Evolutionary conservation across 2,329 filamentous ascomycete genomes (phyloP).

Genomic region (Paracoccidioides brasiliensis): DNA sequence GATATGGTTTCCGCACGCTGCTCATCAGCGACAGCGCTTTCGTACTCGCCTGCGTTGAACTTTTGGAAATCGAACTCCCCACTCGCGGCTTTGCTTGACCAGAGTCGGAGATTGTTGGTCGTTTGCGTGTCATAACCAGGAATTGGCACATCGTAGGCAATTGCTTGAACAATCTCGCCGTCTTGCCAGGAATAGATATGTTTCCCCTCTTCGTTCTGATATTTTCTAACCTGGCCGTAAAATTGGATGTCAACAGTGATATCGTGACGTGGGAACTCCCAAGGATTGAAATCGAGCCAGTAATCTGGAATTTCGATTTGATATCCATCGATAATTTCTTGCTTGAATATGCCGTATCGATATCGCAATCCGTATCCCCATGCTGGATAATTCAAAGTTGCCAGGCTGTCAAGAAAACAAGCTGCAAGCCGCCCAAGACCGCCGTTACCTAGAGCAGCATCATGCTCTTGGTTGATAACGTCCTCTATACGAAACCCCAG

Average conservation of each 20-base stretch:
- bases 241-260: constrained; percentile 96
- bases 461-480: constrained; percentile 85
- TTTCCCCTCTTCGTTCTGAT: constrained; percentile 62
- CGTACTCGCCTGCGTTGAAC: constrained; percentile 97
- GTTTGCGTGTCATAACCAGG: constrained; percentile 81
- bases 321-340: constrained; percentile 95
- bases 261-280: constrained; percentile 95
- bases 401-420: constrained; percentile 92
- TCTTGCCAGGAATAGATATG: constrained; percentile 69
- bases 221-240: constrained; percentile 71
- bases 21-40: constrained; percentile 94
- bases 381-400: constrained; percentile 85
- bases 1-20: constrained; percentile 98
- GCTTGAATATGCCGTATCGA: constrained; percentile 97
- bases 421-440: constrained; percentile 88
- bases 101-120: constrained; percentile 92
- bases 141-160: constrained; percentile 86
- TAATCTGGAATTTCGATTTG: constrained; percentile 98
- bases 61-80: constrained; percentile 99
- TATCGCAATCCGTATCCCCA: constrained; percentile 97
- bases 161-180: constrained; percentile 80
- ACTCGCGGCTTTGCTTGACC: constrained; percentile 93
- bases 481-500: constrained; percentile 97
- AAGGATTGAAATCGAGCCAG: constrained; percentile 98
- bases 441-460: constrained; percentile 91